Percentiles rank a stretch among this genome's conserved stretches.
These are phyloP conservation scores for Hirsutella rhossiliensis DNA, from an alignment of 2,329 filamentous ascomycete genomes.

Conservation along the genomic window DNA sequence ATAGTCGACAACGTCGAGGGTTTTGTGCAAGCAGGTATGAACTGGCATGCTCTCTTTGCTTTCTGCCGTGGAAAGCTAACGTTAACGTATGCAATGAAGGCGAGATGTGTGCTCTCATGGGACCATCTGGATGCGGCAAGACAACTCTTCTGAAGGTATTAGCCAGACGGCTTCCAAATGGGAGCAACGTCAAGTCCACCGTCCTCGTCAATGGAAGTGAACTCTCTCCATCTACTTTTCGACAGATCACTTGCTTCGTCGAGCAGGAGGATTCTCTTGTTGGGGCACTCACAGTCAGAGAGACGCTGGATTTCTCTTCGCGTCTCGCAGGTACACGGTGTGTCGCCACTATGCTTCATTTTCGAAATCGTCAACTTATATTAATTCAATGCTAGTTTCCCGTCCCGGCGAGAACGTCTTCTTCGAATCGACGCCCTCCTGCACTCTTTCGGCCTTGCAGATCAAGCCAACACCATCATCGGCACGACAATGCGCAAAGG, in stretches of 20 bases:
- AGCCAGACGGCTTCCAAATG: slow-evolving; percentile 39
- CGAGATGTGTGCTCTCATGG: slow-evolving; percentile 71
- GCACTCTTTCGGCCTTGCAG: slow-evolving; percentile 58
- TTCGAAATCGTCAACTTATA: not conserved
- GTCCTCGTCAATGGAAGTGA: slow-evolving; percentile 49
- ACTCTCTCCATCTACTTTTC: slow-evolving; percentile 43
- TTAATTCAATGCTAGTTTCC: slow-evolving; percentile 16
- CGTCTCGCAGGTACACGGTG: slow-evolving; percentile 49
- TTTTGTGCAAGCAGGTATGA: not conserved
- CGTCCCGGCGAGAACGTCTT: slow-evolving; percentile 41
- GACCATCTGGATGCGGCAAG: slow-evolving; percentile 63
- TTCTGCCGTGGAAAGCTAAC: slow-evolving; percentile 1
- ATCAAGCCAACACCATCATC: slow-evolving; percentile 59
- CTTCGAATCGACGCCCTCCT: slow-evolving; percentile 55
- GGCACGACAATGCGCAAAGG: slow-evolving; percentile 77
- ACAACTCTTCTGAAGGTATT: slow-evolving; percentile 75
- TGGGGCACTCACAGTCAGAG: slow-evolving; percentile 66
- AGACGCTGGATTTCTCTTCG: slow-evolving; percentile 70
- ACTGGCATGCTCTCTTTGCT: not conserved
- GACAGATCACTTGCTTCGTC: slow-evolving; percentile 61
- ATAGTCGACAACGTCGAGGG: slow-evolving; percentile 46
- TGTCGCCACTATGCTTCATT: not conserved
- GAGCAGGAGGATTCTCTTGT: slow-evolving; percentile 83
- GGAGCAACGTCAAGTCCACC: slow-evolving; percentile 24
- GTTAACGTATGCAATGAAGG: slow-evolving; percentile 26